Percentiles rank a stretch among this genome's conserved stretches.
phyloP scores from a whole-genome alignment of 2,329 filamentous ascomycete genomes.

The Colletotrichum sp. region DNA sequence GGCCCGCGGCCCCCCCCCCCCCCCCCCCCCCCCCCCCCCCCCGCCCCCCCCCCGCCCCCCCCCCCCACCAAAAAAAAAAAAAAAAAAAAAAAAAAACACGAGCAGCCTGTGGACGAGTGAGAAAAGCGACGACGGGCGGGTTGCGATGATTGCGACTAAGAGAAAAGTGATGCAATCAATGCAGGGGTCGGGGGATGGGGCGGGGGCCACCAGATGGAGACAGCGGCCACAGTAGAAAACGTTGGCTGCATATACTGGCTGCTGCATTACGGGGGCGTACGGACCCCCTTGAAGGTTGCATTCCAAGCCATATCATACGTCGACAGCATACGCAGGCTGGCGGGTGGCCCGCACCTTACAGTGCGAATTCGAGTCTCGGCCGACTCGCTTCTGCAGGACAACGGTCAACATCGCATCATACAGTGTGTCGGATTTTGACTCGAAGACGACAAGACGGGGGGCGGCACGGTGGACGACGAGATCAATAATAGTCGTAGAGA shows the following conservation, averaged over 20 bases:
- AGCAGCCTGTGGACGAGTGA: neutral
- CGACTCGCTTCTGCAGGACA: neutral
- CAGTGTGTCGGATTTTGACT: neutral
- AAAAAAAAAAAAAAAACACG: neutral
- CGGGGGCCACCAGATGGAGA: neutral
- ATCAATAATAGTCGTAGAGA: neutral
- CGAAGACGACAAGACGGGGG: neutral
- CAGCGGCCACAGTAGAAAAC: conserved; percentile 5
- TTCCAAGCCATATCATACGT: neutral
- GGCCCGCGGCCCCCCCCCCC: no score
- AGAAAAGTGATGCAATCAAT: conserved; percentile 24
- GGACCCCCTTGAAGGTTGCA: neutral
- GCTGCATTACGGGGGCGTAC: neutral
- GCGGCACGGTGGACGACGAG: neutral
- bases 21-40: no score
- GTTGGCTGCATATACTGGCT: neutral
- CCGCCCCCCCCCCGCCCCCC: no score
- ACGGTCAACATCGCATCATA: neutral
- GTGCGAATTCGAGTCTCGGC: neutral
- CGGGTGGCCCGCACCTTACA: neutral
- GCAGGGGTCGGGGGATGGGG: conserved; percentile 13
- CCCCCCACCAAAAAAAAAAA: no score
- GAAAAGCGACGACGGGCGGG: neutral
- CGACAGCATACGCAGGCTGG: neutral
- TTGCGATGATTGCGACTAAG: conserved; percentile 3